These are phyloP conservation scores for Penicillium vulpinum DNA, from an alignment of 2,329 filamentous ascomycete species.

Conservation along the genomic window DNA sequence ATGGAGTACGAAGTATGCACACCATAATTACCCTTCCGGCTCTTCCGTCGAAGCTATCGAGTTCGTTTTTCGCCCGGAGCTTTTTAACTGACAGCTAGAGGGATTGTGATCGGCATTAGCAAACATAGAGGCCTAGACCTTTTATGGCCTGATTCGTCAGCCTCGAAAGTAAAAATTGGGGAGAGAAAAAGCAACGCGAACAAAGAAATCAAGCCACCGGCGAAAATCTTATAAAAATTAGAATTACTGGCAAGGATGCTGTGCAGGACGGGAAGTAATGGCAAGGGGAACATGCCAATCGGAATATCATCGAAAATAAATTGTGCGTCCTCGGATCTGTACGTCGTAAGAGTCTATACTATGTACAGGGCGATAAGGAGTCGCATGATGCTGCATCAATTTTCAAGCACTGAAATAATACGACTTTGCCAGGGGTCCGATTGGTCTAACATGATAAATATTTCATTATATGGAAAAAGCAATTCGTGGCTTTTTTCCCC, in stretches of 20 bases:
- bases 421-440: constrained; percentile 3
- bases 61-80: constrained; percentile 9
- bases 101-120: neutral
- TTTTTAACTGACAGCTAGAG: constrained; percentile 14
- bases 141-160: constrained; percentile 8
- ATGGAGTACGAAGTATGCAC: constrained; percentile 15
- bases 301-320: constrained; percentile 1
- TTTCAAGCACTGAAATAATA: constrained; percentile 1
- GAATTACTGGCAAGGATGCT: constrained; percentile 1
- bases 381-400: constrained; percentile 10
- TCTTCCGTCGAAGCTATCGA: constrained; percentile 18
- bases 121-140: constrained; percentile 6
- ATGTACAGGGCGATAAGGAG: constrained; percentile 5
- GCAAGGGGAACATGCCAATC: constrained; percentile 13
- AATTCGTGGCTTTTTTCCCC: constrained; percentile 11
- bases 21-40: constrained; percentile 23
- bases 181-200: neutral
- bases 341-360: neutral
- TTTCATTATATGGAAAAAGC: neutral
- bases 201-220: constrained; percentile 3
- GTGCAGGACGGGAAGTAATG: constrained; percentile 12
- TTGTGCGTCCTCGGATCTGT: constrained; percentile 6
- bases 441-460: constrained; percentile 11
- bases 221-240: neutral
- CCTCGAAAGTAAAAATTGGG: neutral